These are phyloP conservation scores for Anthostomella pinea DNA, from an alignment of 2,329 filamentous ascomycete genomes.

Conservation along the genomic window DNA sequence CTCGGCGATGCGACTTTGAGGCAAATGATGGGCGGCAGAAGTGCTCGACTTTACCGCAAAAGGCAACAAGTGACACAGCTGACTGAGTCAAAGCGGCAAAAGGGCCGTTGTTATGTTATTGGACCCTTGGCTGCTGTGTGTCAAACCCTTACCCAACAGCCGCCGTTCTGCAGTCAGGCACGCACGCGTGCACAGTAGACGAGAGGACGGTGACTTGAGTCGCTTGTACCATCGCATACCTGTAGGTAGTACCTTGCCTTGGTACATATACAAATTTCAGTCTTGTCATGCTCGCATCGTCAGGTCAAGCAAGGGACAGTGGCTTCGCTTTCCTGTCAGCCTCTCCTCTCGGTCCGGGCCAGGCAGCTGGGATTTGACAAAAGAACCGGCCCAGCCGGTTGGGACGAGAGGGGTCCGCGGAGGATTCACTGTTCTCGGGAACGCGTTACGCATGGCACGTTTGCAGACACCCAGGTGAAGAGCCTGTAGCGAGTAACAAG, in stretches of 20 bases:
- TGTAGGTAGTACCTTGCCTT: no score
- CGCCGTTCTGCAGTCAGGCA: conserved; percentile 19
- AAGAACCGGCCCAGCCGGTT: conserved; percentile 12
- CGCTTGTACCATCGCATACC: no score
- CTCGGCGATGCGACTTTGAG: conserved; percentile 10
- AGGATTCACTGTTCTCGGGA: conserved; percentile 13
- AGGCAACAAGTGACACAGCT: conserved; percentile 13
- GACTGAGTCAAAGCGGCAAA: conserved; percentile 19
- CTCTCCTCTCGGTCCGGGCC: not conserved
- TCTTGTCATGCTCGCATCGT: no score
- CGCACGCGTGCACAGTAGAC: conserved; percentile 7
- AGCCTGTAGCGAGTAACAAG: not conserved
- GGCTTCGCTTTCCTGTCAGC: no score
- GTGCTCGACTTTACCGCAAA: conserved; percentile 11
- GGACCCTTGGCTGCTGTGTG: conserved; percentile 1
- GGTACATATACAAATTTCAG: no score
- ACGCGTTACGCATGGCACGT: conserved; percentile 7
- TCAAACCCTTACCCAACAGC: conserved; percentile 13
- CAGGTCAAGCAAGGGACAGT: no score
- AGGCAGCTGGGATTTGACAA: conserved; percentile 1
- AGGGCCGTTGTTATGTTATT: conserved; percentile 18
- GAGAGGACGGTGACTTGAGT: no score
- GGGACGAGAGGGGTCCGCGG: conserved; percentile 12
- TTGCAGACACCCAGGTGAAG: not conserved
- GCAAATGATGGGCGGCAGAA: conserved; percentile 12